These are phyloP conservation scores for Corymbia citriodora DNA, from an alignment of 441 rosid species.

Conservation along the genomic window DNA sequence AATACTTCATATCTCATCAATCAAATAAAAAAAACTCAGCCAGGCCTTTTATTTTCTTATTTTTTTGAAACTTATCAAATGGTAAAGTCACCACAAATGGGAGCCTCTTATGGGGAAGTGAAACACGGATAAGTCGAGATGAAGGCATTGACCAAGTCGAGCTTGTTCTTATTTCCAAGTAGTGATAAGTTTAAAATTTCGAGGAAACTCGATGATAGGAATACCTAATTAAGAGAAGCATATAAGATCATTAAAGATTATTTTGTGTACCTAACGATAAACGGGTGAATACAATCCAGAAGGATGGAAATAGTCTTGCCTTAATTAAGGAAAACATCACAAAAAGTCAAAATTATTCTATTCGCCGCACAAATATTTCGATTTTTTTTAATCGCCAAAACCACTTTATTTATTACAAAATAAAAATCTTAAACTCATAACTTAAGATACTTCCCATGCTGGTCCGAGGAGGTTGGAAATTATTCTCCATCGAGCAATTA, in stretches of 20 bases:
- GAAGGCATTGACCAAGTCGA: background rate
- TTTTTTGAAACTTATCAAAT: background rate
- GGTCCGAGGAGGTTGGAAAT: background rate
- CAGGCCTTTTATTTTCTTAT: background rate
- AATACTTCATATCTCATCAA: background rate
- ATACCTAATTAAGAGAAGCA: background rate
- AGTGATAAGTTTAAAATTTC: background rate
- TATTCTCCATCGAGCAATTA: background rate
- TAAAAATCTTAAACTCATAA: too few relatives aligned
- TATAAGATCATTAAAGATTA: background rate
- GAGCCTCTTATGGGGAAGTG: background rate
- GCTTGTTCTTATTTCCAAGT: background rate
- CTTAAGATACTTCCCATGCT: too few relatives aligned
- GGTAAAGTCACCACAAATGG: background rate
- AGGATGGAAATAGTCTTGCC: background rate
- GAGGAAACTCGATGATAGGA: background rate
- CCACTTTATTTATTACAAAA: background rate
- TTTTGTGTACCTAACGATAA: background rate
- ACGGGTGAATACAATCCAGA: background rate
- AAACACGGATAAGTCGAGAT: background rate
- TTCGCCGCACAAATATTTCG: background rate
- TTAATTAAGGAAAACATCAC: background rate
- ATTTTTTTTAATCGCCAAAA: background rate
- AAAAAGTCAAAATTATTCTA: background rate
- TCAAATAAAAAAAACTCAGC: background rate